Percentiles rank a stretch among this genome's conserved stretches.
Conservation (phyloP, 2,329 filamentous ascomycete species). For the Cladorrhinum sp. region DNA sequence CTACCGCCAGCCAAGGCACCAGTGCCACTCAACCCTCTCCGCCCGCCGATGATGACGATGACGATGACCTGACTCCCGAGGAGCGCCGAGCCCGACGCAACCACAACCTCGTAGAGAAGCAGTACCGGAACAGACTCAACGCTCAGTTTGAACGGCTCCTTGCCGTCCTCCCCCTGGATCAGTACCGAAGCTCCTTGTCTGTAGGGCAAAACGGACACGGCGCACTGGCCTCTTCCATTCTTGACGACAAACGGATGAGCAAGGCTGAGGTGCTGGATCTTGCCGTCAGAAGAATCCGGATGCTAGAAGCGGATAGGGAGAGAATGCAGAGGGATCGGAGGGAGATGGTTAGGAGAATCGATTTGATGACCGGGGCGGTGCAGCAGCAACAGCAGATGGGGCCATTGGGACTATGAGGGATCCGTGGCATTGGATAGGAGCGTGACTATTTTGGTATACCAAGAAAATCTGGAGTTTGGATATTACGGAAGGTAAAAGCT, state of each 20-base stretch:
- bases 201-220: not conserved
- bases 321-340: constrained; percentile 30
- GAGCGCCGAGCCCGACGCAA: constrained; percentile 33
- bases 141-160: constrained; percentile 34
- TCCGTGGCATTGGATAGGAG: no score
- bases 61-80: constrained; percentile 27
- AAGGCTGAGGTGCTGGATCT: constrained; percentile 39
- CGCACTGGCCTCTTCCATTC: not conserved
- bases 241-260: constrained; percentile 31
- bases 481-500: not conserved
- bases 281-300: constrained; percentile 34
- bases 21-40: not conserved
- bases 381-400: not conserved
- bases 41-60: constrained; percentile 6
- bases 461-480: not conserved
- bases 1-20: not conserved
- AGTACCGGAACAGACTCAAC: constrained; percentile 36
- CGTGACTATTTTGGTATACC: no score
- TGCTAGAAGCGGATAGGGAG: constrained; percentile 32
- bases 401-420: not conserved
- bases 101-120: constrained; percentile 37
- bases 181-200: constrained; percentile 21
- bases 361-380: constrained; percentile 21
- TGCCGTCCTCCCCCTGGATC: constrained; percentile 28
- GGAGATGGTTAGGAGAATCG: constrained; percentile 26